Evolutionary conservation across 73 alveolate genomes (phyloP).

Genomic region (Stentor coeruleus): DNA sequence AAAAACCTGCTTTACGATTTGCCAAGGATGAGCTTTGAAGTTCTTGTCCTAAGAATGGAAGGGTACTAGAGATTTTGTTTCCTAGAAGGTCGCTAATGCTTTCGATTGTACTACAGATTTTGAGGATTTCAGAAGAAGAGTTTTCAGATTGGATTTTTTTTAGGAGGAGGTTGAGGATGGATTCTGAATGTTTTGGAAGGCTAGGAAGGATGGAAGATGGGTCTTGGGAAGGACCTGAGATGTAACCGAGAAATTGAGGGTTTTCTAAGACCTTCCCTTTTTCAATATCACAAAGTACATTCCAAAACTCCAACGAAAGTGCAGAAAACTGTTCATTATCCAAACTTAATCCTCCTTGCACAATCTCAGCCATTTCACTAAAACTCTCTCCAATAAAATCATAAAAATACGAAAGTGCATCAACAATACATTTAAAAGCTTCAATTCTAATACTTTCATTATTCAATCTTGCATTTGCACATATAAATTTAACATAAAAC

Average conservation of each 20-base stretch:
- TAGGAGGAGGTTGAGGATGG: background rate
- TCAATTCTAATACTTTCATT: background rate
- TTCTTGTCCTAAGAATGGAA: background rate
- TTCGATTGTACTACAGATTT: background rate
- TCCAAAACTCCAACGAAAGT: background rate
- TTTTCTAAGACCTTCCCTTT: background rate
- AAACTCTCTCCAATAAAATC: background rate
- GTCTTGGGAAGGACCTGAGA: too few relatives aligned
- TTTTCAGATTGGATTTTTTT: background rate
- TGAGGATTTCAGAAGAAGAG: background rate
- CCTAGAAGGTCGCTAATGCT: background rate
- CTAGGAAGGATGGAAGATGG: too few relatives aligned
- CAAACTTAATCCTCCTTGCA: background rate
- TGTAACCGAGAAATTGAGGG: background rate
- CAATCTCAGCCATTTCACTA: background rate
- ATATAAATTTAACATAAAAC: too few relatives aligned
- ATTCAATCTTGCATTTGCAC: background rate
- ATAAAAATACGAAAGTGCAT: background rate
- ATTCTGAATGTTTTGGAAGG: background rate
- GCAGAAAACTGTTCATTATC: background rate
- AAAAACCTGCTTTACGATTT: background rate
- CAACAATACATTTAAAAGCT: background rate
- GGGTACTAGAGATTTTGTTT: background rate
- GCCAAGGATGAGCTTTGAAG: background rate
- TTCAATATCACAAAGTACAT: background rate